Percentiles rank a stretch among this genome's conserved stretches.
Evolutionary conservation across 2,329 filamentous ascomycete species (phyloP).

Genomic region (Curvularia spicifera): DNA sequence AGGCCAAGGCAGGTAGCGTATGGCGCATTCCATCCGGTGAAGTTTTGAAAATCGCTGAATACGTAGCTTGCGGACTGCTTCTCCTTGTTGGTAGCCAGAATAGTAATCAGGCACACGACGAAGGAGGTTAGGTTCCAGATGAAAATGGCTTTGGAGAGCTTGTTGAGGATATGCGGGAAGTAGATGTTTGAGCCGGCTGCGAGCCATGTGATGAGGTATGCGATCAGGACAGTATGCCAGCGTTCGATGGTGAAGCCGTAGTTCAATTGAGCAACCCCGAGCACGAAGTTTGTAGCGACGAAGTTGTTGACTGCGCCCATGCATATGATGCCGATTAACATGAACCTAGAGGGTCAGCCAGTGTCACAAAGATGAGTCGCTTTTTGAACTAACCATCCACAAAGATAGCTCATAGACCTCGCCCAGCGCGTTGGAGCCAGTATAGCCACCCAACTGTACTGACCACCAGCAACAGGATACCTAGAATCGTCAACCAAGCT

Average conservation of each 20-base stretch:
- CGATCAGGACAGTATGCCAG: conserved; percentile 63
- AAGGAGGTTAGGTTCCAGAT: conserved; percentile 63
- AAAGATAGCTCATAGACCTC: conserved; percentile 48
- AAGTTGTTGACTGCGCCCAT: conserved; percentile 64
- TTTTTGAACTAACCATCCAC: conserved; percentile 49
- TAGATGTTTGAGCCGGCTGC: conserved; percentile 59
- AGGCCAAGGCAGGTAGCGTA: conserved; percentile 63
- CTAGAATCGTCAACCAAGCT: conserved; percentile 16
- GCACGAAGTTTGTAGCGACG: conserved; percentile 62
- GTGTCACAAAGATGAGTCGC: not conserved
- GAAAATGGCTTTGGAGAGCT: conserved; percentile 58
- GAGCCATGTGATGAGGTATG: conserved; percentile 57
- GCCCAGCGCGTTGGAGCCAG: conserved; percentile 56
- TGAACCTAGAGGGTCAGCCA: conserved; percentile 19
- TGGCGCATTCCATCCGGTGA: conserved; percentile 58
- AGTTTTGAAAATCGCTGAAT: conserved; percentile 62
- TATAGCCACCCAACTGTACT: conserved; percentile 65
- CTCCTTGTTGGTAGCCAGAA: conserved; percentile 61
- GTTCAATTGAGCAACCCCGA: conserved; percentile 61
- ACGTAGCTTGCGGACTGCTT: conserved; percentile 63
- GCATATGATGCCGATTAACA: conserved; percentile 52
- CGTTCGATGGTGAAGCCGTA: conserved; percentile 60
- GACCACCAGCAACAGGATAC: conserved; percentile 63
- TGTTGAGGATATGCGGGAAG: conserved; percentile 59
- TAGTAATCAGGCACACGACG: conserved; percentile 58